phyloP scores from a whole-genome alignment of 2,329 filamentous ascomycete species.

The Colletotrichum aenigma region DNA sequence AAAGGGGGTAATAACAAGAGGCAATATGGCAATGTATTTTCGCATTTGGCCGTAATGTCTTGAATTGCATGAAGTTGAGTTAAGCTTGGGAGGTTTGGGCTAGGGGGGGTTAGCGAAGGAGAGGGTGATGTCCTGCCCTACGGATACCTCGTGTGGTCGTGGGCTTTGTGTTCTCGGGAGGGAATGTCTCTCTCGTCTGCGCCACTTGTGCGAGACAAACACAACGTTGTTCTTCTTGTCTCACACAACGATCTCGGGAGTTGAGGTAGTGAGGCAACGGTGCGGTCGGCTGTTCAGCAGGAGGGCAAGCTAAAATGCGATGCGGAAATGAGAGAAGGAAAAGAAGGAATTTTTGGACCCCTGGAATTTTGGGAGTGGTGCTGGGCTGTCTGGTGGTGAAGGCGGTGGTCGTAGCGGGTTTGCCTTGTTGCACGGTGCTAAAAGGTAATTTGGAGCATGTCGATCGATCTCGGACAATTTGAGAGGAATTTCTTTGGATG shows the following conservation, averaged over 20 bases:
- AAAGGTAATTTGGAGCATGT: conserved; percentile 7
- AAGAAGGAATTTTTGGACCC: background rate
- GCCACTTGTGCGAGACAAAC: background rate
- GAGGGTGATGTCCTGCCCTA: background rate
- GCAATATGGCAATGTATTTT: background rate
- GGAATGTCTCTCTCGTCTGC: background rate
- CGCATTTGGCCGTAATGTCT: background rate
- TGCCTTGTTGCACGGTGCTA: background rate
- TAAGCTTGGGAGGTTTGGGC: conserved; percentile 5
- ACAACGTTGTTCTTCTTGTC: background rate
- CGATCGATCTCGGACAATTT: conserved; percentile 22
- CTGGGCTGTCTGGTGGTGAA: background rate
- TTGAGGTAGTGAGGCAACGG: background rate
- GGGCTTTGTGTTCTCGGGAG: background rate
- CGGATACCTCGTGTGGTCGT: background rate
- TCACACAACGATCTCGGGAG: background rate
- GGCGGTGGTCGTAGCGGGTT: background rate
- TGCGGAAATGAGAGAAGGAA: conserved; percentile 1
- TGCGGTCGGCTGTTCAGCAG: background rate
- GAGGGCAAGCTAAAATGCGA: background rate
- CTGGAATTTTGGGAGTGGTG: background rate
- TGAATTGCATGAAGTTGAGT: conserved; percentile 13
- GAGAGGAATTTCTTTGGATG: background rate
- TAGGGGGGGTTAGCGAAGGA: background rate
- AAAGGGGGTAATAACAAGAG: background rate